Evolutionary conservation across 2,329 filamentous ascomycete genomes (phyloP).

Genomic region (Didymella pinodella): DNA sequence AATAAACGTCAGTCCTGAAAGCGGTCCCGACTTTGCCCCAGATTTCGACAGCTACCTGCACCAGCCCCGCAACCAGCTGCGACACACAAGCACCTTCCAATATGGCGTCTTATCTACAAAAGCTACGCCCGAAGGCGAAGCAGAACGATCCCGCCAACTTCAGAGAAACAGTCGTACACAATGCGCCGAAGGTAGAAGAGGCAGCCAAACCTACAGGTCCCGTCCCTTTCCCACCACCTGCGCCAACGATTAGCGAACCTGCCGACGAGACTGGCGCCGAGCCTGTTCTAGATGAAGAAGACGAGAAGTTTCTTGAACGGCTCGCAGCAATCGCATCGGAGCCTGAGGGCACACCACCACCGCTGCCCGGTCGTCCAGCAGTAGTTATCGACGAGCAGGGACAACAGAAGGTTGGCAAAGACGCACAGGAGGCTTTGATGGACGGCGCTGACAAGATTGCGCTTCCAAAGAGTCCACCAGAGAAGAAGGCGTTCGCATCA

Average conservation of each 20-base stretch:
- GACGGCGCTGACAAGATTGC: conserved; percentile 58
- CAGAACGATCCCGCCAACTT: conserved; percentile 31
- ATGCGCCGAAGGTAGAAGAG: conserved; percentile 22
- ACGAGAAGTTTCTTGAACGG: conserved; percentile 64
- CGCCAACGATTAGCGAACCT: conserved; percentile 35
- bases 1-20: conserved; percentile 12
- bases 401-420: conserved; percentile 48
- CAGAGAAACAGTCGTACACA: conserved; percentile 24
- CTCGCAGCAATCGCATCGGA: conserved; percentile 58
- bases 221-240: conserved; percentile 26
- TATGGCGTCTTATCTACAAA: conserved; percentile 47
- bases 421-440: conserved; percentile 57
- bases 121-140: conserved; percentile 45
- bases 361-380: conserved; percentile 50
- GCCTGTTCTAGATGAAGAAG: conserved; percentile 66
- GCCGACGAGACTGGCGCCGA: conserved; percentile 41
- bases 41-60: not conserved
- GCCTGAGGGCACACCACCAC: conserved; percentile 52
- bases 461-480: conserved; percentile 59
- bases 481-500: conserved; percentile 50
- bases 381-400: conserved; percentile 46
- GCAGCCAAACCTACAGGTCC: conserved; percentile 36
- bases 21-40: not conserved
- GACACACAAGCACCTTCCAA: conserved; percentile 10
- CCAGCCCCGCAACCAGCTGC: conserved; percentile 11